Evolutionary conservation across 352 stramenopile species (phyloP).

Genomic region (Phytophthora lateralis): DNA sequence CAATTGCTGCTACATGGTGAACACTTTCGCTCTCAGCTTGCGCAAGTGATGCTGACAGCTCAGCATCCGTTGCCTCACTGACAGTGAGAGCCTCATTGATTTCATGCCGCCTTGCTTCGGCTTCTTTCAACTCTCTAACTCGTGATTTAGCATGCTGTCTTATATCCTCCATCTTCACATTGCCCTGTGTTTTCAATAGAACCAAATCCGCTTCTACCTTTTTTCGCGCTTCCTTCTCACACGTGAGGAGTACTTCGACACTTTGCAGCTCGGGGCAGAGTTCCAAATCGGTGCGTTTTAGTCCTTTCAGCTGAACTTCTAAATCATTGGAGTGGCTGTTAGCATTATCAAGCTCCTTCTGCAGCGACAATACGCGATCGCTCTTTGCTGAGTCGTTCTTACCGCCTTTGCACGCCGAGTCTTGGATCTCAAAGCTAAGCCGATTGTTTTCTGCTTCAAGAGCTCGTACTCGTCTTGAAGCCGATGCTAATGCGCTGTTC

Average conservation of each 20-base stretch:
- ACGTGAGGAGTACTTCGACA: conserved; percentile 1
- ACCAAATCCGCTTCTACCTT: not conserved
- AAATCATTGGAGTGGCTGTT: not conserved
- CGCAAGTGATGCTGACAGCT: conserved; percentile 4
- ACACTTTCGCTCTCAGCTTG: conserved; percentile 1
- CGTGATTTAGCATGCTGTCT: not conserved
- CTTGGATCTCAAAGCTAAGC: not conserved
- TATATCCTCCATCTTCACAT: conserved; percentile 1
- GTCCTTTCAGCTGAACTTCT: conserved; percentile 10
- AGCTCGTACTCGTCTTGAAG: conserved; percentile 2
- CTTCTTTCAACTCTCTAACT: not conserved
- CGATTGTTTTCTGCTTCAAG: conserved; percentile 23
- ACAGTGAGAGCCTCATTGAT: not conserved
- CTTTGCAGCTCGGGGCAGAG: conserved; percentile 9
- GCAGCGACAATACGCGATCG: not conserved
- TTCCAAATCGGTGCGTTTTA: conserved; percentile 9
- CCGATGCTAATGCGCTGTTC: conserved; percentile 13
- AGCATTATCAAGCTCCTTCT: conserved; percentile 15
- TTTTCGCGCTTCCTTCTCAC: conserved; percentile 9
- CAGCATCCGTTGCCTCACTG: conserved; percentile 2
- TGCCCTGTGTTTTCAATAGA: not conserved
- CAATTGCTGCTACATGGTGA: not conserved
- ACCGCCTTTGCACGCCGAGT: not conserved
- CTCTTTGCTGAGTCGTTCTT: not conserved
- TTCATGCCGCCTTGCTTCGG: not conserved